Conservation (phyloP, 2,329 filamentous ascomycete genomes). For the Xylaria hypoxylon region DNA sequence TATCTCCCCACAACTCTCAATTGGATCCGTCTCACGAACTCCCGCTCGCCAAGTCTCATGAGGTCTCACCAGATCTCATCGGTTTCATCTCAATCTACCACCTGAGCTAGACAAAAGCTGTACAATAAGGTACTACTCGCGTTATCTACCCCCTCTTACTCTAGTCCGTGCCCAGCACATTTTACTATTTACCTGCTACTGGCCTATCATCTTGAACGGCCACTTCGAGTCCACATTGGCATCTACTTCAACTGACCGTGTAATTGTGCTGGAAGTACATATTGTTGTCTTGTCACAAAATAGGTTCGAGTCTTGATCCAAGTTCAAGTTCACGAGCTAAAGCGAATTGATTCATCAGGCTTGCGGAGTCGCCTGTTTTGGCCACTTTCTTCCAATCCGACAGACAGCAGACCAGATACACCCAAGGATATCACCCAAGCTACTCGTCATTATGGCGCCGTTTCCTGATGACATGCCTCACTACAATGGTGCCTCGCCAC, state of each 20-base stretch:
- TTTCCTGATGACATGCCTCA: slow-evolving; percentile 37
- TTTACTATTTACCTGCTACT: not conserved
- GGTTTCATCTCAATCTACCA: slow-evolving; percentile 5
- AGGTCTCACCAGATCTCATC: not conserved
- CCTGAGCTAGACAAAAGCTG: slow-evolving; percentile 5
- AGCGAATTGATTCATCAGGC: not conserved
- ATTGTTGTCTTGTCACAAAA: not conserved
- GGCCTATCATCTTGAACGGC: not conserved
- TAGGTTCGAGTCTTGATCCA: not conserved
- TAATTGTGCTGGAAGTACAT: not conserved
- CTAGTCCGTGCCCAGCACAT: not conserved
- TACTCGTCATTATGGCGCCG: slow-evolving; percentile 31
- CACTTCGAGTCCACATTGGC: not conserved
- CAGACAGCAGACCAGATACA: not conserved
- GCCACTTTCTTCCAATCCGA: not conserved
- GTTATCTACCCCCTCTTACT: not conserved
- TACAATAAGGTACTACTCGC: slow-evolving; percentile 17
- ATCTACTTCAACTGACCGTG: not conserved
- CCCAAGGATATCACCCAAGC: not conserved
- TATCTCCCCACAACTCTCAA: slow-evolving; percentile 3
- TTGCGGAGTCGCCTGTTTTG: not conserved
- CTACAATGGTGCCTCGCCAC: slow-evolving; percentile 45
- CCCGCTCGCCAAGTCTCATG: not conserved
- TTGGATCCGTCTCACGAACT: slow-evolving; percentile 5
- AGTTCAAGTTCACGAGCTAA: not conserved